These are phyloP conservation scores for Petrea volubilis DNA, from an alignment of 257 asterid genomes.

Conservation along the genomic window DNA sequence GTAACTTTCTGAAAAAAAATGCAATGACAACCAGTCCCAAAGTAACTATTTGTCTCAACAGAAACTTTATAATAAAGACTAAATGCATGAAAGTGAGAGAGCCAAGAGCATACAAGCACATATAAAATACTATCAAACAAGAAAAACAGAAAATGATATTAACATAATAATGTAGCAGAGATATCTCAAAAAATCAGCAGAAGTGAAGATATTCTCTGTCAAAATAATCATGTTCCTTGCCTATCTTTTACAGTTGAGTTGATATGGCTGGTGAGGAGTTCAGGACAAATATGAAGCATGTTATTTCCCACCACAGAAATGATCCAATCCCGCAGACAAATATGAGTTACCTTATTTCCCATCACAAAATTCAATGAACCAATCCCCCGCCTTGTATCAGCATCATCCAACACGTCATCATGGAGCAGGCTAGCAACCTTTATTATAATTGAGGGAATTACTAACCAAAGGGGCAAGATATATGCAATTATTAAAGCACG, in stretches of 20 bases:
- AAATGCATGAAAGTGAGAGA: neutral
- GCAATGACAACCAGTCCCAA: neutral
- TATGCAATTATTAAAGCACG: neutral
- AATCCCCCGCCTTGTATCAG: constrained; percentile 91
- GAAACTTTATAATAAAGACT: neutral
- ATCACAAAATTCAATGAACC: constrained; percentile 81
- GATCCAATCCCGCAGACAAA: constrained; percentile 66
- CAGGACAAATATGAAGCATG: constrained; percentile 39
- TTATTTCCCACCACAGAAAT: constrained; percentile 87
- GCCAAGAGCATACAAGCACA: neutral
- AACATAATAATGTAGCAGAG: neutral
- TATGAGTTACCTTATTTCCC: constrained; percentile 84
- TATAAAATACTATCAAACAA: neutral
- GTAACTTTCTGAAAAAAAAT: neutral
- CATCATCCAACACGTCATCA: constrained; percentile 98
- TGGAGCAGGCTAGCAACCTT: constrained; percentile 99
- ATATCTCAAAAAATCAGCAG: neutral
- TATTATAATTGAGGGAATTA: constrained; percentile 20
- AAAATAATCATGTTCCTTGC: neutral
- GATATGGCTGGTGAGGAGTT: neutral
- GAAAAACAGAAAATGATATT: neutral
- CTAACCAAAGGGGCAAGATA: neutral
- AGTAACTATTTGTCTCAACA: neutral
- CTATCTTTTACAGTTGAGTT: neutral
- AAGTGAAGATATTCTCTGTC: no score